A percentile compares a stretch with the other conserved stretches of the same genome.
Conservation (phyloP, 148 eudicot species). For the Arbutus unedo region DNA sequence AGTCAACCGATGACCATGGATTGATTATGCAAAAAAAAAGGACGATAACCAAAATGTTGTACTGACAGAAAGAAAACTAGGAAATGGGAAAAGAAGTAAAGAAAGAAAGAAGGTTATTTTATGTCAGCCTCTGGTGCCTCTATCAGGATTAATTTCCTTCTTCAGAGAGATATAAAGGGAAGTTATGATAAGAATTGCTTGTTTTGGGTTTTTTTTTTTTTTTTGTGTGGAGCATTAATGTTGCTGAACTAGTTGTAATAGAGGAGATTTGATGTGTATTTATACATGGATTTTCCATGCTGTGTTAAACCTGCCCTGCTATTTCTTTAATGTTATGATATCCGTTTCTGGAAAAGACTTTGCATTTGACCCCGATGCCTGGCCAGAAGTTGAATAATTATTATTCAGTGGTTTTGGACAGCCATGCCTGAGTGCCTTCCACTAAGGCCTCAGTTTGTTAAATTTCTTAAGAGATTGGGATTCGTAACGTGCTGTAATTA, state of each 20-base stretch:
- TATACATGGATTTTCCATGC: slow-evolving; percentile 21
- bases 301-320: slow-evolving; percentile 9
- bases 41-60: neutral
- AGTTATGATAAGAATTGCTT: slow-evolving; percentile 27
- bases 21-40: slow-evolving; percentile 24
- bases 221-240: slow-evolving; percentile 23
- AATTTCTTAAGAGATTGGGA: too few relatives aligned
- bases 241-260: slow-evolving; percentile 33
- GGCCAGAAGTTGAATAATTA: neutral
- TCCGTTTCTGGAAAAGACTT: neutral
- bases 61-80: slow-evolving; percentile 14
- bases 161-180: slow-evolving; percentile 29
- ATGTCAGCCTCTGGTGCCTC: slow-evolving; percentile 37
- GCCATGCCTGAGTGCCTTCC: too few relatives aligned
- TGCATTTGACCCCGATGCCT: neutral
- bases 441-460: too few relatives aligned
- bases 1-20: slow-evolving; percentile 87
- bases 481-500: too few relatives aligned
- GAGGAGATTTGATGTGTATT: slow-evolving; percentile 38
- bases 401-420: too few relatives aligned
- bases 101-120: slow-evolving; percentile 28
- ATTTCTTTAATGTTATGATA: neutral
- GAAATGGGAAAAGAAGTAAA: slow-evolving; percentile 8
- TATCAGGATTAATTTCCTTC: slow-evolving; percentile 40
- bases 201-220: slow-evolving; percentile 17